Percentiles rank a stretch among this genome's conserved stretches.
phyloP scores from a whole-genome alignment of 768 basidiomycete genomes.

The Phaffia australis region DNA sequence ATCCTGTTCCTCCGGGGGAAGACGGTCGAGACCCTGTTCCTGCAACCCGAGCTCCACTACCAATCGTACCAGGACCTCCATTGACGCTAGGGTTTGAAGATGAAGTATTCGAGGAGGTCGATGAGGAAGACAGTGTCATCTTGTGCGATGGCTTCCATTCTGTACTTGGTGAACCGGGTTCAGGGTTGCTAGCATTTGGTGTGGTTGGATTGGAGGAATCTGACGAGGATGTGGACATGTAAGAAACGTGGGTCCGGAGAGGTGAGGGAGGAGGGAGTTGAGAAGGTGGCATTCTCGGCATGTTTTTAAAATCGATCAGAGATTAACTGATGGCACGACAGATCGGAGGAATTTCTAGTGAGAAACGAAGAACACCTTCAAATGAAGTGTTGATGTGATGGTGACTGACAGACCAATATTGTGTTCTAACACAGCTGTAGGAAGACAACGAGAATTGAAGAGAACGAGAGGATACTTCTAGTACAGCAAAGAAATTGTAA shows the following conservation, averaged over 20 bases:
- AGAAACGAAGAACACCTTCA: too few relatives aligned
- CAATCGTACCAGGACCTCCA: too few relatives aligned
- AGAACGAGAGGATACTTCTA: too few relatives aligned
- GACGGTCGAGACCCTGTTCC: background rate
- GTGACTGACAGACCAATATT: too few relatives aligned
- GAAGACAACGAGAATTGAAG: too few relatives aligned
- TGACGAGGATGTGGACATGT: background rate
- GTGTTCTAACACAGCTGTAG: too few relatives aligned
- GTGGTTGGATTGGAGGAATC: background rate
- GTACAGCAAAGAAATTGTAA: too few relatives aligned
- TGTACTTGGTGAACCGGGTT: background rate
- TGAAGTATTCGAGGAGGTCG: slow-evolving; percentile 4
- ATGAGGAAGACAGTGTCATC: background rate
- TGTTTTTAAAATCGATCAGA: background rate
- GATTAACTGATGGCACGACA: background rate
- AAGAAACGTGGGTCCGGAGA: slow-evolving; percentile 1
- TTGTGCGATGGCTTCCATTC: slow-evolving; percentile 4
- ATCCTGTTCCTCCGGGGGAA: background rate
- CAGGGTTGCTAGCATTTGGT: background rate
- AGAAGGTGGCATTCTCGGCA: too few relatives aligned
- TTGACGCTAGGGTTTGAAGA: slow-evolving; percentile 1
- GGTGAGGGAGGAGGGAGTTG: slow-evolving; percentile 12
- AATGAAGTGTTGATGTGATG: too few relatives aligned
- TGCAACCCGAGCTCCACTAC: too few relatives aligned
- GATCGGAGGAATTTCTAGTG: background rate